phyloP scores from a whole-genome alignment of 441 rosid genomes.

The Gossypium schwendimanii region DNA sequence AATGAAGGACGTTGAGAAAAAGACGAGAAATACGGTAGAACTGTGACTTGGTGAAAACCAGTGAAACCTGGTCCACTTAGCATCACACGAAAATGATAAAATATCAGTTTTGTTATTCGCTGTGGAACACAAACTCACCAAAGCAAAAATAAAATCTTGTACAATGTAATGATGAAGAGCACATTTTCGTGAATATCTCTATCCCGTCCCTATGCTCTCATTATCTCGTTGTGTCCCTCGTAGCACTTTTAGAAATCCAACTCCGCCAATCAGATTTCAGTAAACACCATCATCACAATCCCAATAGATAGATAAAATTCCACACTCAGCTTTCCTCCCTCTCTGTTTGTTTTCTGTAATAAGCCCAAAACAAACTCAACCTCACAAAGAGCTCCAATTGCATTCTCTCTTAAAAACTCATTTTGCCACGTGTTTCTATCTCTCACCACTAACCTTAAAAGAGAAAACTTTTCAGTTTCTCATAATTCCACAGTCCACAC shows the following conservation, averaged over 20 bases:
- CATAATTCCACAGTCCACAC: slow-evolving; percentile 12
- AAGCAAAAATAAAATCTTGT: slow-evolving; percentile 15
- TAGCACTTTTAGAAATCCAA: slow-evolving; percentile 38
- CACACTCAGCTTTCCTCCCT: neutral
- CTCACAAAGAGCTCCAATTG: slow-evolving; percentile 22
- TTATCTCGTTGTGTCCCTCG: slow-evolving; percentile 17
- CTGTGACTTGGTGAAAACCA: neutral
- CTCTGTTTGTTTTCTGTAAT: slow-evolving; percentile 12
- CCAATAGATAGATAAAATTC: slow-evolving; percentile 29
- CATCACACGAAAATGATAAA: slow-evolving; percentile 15
- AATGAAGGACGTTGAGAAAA: neutral
- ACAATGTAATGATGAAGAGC: neutral
- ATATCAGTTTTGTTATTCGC: slow-evolving; percentile 22
- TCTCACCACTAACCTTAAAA: slow-evolving; percentile 47
- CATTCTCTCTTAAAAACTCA: slow-evolving; percentile 19
- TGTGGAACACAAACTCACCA: slow-evolving; percentile 17
- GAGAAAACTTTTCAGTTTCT: slow-evolving; percentile 23
- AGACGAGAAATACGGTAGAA: neutral
- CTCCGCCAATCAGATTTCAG: slow-evolving; percentile 52
- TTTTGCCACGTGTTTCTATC: slow-evolving; percentile 64
- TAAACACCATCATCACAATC: slow-evolving; percentile 34
- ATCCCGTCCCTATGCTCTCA: neutral
- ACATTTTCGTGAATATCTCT: neutral
- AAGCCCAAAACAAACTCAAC: slow-evolving; percentile 29
- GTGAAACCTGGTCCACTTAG: slow-evolving; percentile 18